Evolutionary conservation across 139 green algal species (phyloP).

Genomic region (Spirogloea muscicola): DNA sequence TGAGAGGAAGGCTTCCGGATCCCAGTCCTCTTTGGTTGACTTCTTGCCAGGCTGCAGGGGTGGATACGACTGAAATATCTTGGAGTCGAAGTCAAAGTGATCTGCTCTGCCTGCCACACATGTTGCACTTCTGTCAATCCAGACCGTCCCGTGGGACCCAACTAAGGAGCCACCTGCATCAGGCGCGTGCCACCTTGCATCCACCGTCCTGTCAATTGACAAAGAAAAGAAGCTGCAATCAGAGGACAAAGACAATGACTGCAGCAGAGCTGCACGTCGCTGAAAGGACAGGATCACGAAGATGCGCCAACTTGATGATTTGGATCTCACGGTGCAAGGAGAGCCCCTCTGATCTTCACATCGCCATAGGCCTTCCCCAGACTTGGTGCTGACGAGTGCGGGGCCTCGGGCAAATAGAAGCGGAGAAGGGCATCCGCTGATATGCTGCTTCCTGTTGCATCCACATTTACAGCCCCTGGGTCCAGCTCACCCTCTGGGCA

Average conservation of each 20-base stretch:
- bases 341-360: constrained; percentile 15
- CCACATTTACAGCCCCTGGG: constrained; percentile 70
- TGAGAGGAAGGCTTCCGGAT: too few species aligned
- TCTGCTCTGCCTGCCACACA: neutral
- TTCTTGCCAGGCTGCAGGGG: constrained; percentile 11
- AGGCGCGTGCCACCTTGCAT: constrained; percentile 56
- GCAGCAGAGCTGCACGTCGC: too few species aligned
- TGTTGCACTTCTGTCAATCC: constrained; percentile 11
- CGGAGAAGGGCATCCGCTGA: constrained; percentile 61
- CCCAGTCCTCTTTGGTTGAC: too few species aligned
- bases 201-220: constrained; percentile 47
- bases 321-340: constrained; percentile 40
- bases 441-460: constrained; percentile 61
- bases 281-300: too few species aligned
- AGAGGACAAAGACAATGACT: too few species aligned
- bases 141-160: constrained; percentile 23
- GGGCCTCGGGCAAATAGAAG: constrained; percentile 66
- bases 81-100: constrained; percentile 32
- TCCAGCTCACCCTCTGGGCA: constrained; percentile 68
- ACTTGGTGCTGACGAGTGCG: neutral
- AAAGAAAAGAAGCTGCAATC: constrained; percentile 5
- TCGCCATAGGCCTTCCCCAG: constrained; percentile 24
- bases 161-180: constrained; percentile 34
- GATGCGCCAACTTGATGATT: too few species aligned
- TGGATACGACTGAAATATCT: constrained; percentile 19